phyloP scores from a whole-genome alignment of 306 rosid species.

The Astragalus glycyphyllos region DNA sequence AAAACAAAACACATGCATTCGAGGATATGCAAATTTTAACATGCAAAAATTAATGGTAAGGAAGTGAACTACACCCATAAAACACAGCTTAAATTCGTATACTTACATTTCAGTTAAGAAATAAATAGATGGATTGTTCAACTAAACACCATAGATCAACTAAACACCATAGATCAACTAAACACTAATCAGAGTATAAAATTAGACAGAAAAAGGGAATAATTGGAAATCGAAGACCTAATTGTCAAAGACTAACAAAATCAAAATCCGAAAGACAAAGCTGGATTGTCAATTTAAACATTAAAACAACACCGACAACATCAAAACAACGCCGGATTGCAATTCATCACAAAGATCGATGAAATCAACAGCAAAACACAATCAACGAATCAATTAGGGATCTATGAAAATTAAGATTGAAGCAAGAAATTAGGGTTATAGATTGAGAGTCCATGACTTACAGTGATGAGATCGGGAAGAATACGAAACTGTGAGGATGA shows the following conservation, averaged over 20 bases:
- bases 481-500: conserved; percentile 66
- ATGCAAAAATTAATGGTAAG: not conserved
- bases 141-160: conserved; percentile 46
- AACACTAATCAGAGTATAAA: conserved; percentile 36
- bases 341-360: not conserved
- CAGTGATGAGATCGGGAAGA: conserved; percentile 78
- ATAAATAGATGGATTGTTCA: not conserved
- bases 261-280: conserved; percentile 19
- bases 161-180: conserved; percentile 46
- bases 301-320: not conserved
- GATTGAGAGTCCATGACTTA: conserved; percentile 58
- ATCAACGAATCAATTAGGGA: conserved; percentile 56
- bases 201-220: conserved; percentile 7
- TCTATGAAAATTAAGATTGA: conserved; percentile 46
- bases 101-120: conserved; percentile 5
- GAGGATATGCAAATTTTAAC: conserved; percentile 11
- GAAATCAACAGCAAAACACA: conserved; percentile 11
- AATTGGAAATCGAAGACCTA: conserved; percentile 41
- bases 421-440: conserved; percentile 40
- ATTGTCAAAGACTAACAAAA: conserved; percentile 45
- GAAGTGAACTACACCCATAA: conserved; percentile 31
- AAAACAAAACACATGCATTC: not conserved
- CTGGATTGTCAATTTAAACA: conserved; percentile 15
- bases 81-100: conserved; percentile 26
- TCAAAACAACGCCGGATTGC: not conserved